These are phyloP conservation scores for Theobroma grandiflorum DNA, from an alignment of 441 rosid genomes.

Conservation along the genomic window DNA sequence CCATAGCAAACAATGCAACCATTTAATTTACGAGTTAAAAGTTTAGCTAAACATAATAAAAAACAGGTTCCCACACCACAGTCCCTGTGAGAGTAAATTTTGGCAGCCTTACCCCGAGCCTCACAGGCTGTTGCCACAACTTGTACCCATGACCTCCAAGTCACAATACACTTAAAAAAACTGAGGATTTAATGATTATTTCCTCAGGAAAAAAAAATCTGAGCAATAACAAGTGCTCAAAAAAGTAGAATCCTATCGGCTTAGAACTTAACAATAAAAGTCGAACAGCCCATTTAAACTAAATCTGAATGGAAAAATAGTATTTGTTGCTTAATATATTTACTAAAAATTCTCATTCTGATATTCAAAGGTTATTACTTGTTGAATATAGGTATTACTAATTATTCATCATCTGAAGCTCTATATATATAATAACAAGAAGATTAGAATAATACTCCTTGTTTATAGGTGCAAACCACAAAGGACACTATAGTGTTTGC, in stretches of 20 bases:
- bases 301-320: background rate
- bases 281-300: background rate
- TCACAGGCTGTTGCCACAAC: background rate
- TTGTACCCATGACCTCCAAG: background rate
- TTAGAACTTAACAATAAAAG: background rate
- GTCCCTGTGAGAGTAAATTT: background rate
- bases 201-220: background rate
- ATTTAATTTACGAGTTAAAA: background rate
- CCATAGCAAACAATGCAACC: background rate
- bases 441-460: background rate
- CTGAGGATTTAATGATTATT: background rate
- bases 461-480: background rate
- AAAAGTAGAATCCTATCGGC: background rate
- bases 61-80: background rate
- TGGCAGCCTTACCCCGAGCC: background rate
- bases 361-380: slow-evolving; percentile 3
- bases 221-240: background rate
- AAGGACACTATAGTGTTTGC: background rate
- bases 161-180: background rate
- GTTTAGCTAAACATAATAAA: background rate
- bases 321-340: background rate
- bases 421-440: background rate
- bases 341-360: background rate
- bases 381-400: background rate
- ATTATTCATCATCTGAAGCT: background rate